Evolutionary conservation across 495 filamentous ascomycete genomes (phyloP), one percentile per base, ranked within the genome.

Genomic region (Bacidia rubella): DNA sequence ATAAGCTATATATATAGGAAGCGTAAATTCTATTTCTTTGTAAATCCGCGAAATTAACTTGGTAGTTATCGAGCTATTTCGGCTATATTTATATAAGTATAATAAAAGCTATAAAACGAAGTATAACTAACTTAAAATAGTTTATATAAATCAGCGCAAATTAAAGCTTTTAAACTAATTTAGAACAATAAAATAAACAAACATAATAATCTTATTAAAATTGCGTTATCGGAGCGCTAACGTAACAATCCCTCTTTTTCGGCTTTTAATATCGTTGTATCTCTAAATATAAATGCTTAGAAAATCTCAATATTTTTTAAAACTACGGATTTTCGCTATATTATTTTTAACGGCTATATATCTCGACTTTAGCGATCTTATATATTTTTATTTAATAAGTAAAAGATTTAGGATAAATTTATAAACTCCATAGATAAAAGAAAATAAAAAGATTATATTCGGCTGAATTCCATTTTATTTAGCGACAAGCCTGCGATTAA

Each of bases 171-270:
- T 47, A 24, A 24, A 15, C 44, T 20, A 17, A 24, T 47, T 47
- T 24, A 47, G 23, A 24, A 47, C 7, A 11, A 11, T 11, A 11
- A 21, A 2, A 47, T 47, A 24, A 47, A 24, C 23, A 24, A 11
- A 47, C 21, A 47, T 24, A 47, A 47, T 7, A 47, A 47, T 23
- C 44, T 11, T 24, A 47, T 47, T 24, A 47, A 47, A 24, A 19
- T 47, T 47, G 44, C 21, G 23, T 24, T 47, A 12, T 47, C 12
- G 7, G 44, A 47, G 44, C 17, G 44, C 23, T 23, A 17, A 20
- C 15, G 21, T 20, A 47, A 20, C 23, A 11, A 47, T 19, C 44
- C 44, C 23, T 47, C 21, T 20, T 24, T 47, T 12, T 47, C 7
- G n/a, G 23, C 15, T 20, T 21, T 24, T 47, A 24, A 47, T 47